Conservation (phyloP, 805 yeast genomes). For the Suhomyces tanzawaensis region DNA sequence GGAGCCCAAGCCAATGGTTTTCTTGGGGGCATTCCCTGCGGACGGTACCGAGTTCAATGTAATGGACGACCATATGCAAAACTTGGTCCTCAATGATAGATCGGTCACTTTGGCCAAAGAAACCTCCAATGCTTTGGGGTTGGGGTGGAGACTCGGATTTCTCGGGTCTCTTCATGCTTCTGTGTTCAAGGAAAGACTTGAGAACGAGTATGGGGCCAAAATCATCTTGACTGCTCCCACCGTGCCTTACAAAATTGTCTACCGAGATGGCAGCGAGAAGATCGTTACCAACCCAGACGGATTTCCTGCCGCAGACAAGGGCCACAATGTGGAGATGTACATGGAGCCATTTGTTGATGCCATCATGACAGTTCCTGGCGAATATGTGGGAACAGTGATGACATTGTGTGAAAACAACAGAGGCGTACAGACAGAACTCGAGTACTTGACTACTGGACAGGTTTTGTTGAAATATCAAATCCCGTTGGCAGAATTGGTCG, state of each 20-base stretch:
- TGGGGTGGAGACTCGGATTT: slow-evolving; percentile 97
- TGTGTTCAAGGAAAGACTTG: slow-evolving; percentile 87
- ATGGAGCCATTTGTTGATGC: slow-evolving; percentile 91
- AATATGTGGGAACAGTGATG: slow-evolving; percentile 84
- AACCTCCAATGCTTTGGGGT: slow-evolving; percentile 90
- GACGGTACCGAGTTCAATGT: slow-evolving; percentile 88
- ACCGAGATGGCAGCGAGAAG: slow-evolving; percentile 59
- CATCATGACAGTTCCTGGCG: slow-evolving; percentile 85
- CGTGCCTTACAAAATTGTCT: slow-evolving; percentile 83
- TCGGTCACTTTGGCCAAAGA: slow-evolving; percentile 87
- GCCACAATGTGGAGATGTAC: slow-evolving; percentile 47
- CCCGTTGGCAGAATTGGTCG: slow-evolving; percentile 88
- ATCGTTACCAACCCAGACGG: slow-evolving; percentile 88
- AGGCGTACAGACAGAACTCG: slow-evolving; percentile 78
- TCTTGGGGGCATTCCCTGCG: slow-evolving; percentile 96
- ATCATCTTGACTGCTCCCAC: slow-evolving; percentile 93
- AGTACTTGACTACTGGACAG: slow-evolving; percentile 76
- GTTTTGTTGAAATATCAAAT: slow-evolving; percentile 74
- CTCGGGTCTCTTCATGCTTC: slow-evolving; percentile 93
- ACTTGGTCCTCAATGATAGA: slow-evolving; percentile 85
- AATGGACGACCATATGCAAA: slow-evolving; percentile 86
- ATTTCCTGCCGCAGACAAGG: slow-evolving; percentile 65
- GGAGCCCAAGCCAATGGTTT: slow-evolving; percentile 97
- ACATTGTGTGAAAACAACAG: slow-evolving; percentile 80
- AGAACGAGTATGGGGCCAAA: slow-evolving; percentile 91